Conservation (phyloP, 768 basidiomycete species). For the Tylopilus intermedius region DNA sequence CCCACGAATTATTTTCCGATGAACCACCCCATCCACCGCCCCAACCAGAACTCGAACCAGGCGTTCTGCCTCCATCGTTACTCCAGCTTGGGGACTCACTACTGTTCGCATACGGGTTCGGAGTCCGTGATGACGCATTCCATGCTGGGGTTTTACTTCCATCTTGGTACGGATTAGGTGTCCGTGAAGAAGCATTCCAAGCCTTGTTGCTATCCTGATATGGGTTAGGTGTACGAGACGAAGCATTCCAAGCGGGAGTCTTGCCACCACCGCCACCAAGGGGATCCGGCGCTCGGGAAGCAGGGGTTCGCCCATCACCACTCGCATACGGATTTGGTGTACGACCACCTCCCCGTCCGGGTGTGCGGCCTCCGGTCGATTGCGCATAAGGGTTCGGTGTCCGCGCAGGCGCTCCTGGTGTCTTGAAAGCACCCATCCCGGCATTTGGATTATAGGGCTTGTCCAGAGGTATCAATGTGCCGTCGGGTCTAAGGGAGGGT, state of each 20-base stretch:
- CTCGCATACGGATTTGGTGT: constrained; percentile 67
- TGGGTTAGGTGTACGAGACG: constrained; percentile 54
- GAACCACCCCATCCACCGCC: constrained; percentile 24
- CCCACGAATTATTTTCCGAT: constrained; percentile 24
- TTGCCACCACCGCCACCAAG: constrained; percentile 51
- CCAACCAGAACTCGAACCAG: constrained; percentile 40
- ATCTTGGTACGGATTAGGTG: constrained; percentile 50
- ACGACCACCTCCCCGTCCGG: constrained; percentile 39
- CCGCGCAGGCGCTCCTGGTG: constrained; percentile 38
- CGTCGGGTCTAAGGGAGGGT: constrained; percentile 45
- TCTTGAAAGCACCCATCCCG: constrained; percentile 23
- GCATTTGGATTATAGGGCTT: constrained; percentile 24
- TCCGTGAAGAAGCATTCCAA: constrained; percentile 45
- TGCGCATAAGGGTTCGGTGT: constrained; percentile 46
- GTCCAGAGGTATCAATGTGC: constrained; percentile 50
- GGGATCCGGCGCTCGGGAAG: constrained; percentile 68
- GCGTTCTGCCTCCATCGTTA: constrained; percentile 44
- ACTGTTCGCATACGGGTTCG: constrained; percentile 42
- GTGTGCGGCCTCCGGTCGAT: constrained; percentile 35
- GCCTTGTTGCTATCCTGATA: constrained; percentile 41
- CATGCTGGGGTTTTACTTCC: constrained; percentile 14
- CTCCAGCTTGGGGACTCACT: constrained; percentile 20
- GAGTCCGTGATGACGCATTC: constrained; percentile 39
- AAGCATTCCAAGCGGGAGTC: constrained; percentile 62
- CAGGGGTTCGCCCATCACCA: constrained; percentile 55